These are phyloP conservation scores for Backusella australiensis DNA, from an alignment of 192 early-diverging fungal species.

Conservation along the genomic window DNA sequence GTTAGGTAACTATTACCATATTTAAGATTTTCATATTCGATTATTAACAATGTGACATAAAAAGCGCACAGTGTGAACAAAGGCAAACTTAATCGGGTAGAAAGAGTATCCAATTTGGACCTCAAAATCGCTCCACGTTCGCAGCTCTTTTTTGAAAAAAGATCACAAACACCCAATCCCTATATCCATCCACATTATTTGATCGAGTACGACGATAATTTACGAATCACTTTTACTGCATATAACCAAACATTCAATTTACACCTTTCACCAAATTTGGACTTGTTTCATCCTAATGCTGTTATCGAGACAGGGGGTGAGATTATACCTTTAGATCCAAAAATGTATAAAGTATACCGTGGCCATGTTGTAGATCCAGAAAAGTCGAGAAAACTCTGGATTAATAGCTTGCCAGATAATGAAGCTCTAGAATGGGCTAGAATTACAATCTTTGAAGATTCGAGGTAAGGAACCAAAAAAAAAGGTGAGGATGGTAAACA, in stretches of 20 bases:
- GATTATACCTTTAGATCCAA: neutral
- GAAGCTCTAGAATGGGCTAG: slow-evolving; percentile 55
- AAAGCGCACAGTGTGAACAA: neutral
- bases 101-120: neutral
- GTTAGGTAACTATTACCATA: neutral
- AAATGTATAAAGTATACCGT: slow-evolving; percentile 43
- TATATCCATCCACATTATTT: slow-evolving; percentile 1
- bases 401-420: neutral
- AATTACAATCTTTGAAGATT: slow-evolving; percentile 37
- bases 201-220: slow-evolving; percentile 44
- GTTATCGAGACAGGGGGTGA: slow-evolving; percentile 14
- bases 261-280: slow-evolving; percentile 65
- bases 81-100: neutral
- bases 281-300: slow-evolving; percentile 66
- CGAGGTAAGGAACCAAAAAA: neutral
- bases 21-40: neutral
- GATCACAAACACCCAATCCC: neutral
- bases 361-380: slow-evolving; percentile 25
- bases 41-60: neutral
- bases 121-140: slow-evolving; percentile 23
- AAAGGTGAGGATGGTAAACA: slow-evolving; percentile 1
- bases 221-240: slow-evolving; percentile 55
- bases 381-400: slow-evolving; percentile 19
- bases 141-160: slow-evolving; percentile 16
- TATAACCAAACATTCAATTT: slow-evolving; percentile 67